Base-by-base conservation (phyloP, 164 flowering plant genomes). In the Dillenia turbinata region DNA sequence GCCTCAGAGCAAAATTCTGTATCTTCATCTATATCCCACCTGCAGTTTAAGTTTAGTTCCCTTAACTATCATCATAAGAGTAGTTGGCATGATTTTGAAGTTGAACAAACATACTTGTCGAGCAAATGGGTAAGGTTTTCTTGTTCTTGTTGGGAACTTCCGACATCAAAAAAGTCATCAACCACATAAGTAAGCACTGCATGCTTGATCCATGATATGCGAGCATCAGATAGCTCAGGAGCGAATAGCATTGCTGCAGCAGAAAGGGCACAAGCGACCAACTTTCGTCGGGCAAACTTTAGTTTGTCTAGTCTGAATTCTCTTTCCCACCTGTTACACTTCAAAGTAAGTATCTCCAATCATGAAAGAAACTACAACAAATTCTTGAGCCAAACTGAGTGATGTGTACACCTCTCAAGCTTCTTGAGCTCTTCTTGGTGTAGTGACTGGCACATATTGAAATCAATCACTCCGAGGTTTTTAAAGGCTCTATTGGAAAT, bases 131-230 rank as follows among this genome's bases (percentile, higher is more conserved):
- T 67, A 12, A 78, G 69, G 57, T 70, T 72, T 60, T 24, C 44
- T 52, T 70, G 60, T 68, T 78, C 81, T 66, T 75, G 70, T 65
- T 44, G 57, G 12, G 73, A 75, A 56, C 81, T 75, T 15, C 79
- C 77, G 43, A 70, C 13, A 44, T 78, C 81, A 61, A 69, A 78
- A 61, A 78, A 78, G 58, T 75, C 79, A 49, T 78, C 77, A 15
- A 72, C 60, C 14, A 75, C 72, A 43, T 77, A 75, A n/a, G 77
- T 55, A 14, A 78, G 77, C 14, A 75, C 64, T 50, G 69, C 57
- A 68, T 70, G 72, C 70, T 73, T 70, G 51, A 77, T 71, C 75
- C 74, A 75, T 40, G 77, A 61, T 7, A 72, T 59, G 52, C 78
- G 77, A 54, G 75, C 77, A 49, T 75, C 73, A 49, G 70, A 61